Base-by-base conservation (phyloP, 2,329 filamentous ascomycete species). In the Tothia fuscella region DNA sequence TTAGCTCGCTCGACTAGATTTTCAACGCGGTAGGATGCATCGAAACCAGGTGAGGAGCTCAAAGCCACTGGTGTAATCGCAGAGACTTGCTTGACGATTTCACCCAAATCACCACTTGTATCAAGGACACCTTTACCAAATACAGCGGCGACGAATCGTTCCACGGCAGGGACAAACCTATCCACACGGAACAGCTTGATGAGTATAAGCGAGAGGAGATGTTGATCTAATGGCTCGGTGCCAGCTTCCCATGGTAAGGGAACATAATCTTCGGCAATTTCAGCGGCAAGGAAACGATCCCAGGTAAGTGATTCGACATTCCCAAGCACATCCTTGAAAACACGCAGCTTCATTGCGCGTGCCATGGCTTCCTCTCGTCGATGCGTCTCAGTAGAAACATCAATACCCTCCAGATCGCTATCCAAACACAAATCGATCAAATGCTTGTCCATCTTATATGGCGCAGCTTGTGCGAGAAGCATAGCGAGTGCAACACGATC, bases 11-110 rank as follows among this genome's bases (percentile, higher is more conserved):
- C 85, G 22, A 96, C 93, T 41, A 98, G 71, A 47, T 80, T 86
- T 60, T 98, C 91, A 46, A 98, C 91, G 70, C 98, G 98, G 77
- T 96, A 98, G 58, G 86, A 94, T 41, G 93, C 93, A 62, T 98
- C 91, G 59, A 98, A 98, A 28, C 91, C 91, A 46, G 89, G 87
- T 54, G 82, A 95, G 5, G 91, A 98, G 53, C 89, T 89, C 26
- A 98, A 74, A 3, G 91, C 82, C 50, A 98, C 83, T 7, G 91
- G 91, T 2, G 85, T 79, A 24, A 78, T 84, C 22, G 89, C 79
- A 5, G 80, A 80, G 40, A 94, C 86, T 60, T 93, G 81, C 39
- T 79, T 74, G 43, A 93, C 83, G 14, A 91, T 89, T 45, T 83
- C 77, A 56, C 81, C 80, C 35, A 98, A 74, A 56, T 96, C 88